Percentiles rank a stretch among this genome's conserved stretches.
Conservation (phyloP, 306 rosid genomes). For the Castanea mollissima region DNA sequence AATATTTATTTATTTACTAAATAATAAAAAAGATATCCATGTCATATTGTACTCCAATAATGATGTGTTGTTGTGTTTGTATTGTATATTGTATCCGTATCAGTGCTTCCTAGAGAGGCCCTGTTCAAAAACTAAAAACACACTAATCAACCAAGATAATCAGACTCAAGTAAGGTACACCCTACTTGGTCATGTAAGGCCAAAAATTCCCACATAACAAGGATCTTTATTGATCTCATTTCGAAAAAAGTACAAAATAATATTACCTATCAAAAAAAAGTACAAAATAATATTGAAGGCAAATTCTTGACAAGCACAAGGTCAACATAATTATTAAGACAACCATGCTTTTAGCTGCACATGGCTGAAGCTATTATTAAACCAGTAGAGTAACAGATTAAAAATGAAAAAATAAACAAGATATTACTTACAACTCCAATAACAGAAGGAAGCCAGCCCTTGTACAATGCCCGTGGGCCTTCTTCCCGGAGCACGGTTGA, state of each 20-base stretch:
- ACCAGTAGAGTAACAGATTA: not conserved
- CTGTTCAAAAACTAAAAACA: not conserved
- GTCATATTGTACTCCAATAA: too few relatives aligned
- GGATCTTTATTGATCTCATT: not conserved
- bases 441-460: slow-evolving; percentile 99
- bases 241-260: not conserved
- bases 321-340: not conserved
- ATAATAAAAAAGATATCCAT: too few relatives aligned
- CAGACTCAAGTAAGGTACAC: not conserved
- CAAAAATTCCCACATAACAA: not conserved
- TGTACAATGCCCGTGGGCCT: slow-evolving; percentile 95
- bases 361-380: not conserved
- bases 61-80: too few relatives aligned
- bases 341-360: not conserved
- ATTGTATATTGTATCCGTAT: too few relatives aligned
- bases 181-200: not conserved
- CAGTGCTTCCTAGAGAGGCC: not conserved
- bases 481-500: slow-evolving; percentile 90
- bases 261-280: not conserved
- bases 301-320: not conserved
- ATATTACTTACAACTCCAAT: slow-evolving; percentile 91
- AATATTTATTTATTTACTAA: too few relatives aligned
- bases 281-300: not conserved
- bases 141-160: not conserved
- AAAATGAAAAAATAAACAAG: not conserved